Base-by-base conservation (phyloP, 2,329 filamentous ascomycete genomes). In the Stemphylium beticola region DNA sequence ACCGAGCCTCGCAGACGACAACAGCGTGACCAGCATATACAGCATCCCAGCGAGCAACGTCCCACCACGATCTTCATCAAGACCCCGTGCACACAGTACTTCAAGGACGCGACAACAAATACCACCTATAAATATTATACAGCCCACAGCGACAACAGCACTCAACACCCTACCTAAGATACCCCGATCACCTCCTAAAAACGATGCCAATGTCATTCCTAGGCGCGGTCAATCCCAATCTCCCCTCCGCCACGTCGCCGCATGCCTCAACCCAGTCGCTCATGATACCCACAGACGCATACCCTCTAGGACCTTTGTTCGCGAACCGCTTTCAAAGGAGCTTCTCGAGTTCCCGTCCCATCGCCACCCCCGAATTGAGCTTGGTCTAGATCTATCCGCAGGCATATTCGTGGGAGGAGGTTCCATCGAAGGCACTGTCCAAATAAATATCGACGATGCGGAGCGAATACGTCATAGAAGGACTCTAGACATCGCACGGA, bases 361-460 rank as follows among this genome's bases (percentile, higher is more conserved):
- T 60, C 76, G 76, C 40, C 81, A 84, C 69, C 77, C 80, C 29
- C 76, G 81, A 34, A 70, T 84, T 2, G 74, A 77, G 33, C 70
- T 82, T 7, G 80, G 79, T 14, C 62, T 83, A n/a, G 79, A 80
- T 44, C 70, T 82, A 20, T 78, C 77, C 26, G 79, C 81, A 15
- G 76, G 81, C 4, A 66, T 84, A 8, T 84, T 82, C 54, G 80
- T 84, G n/a, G 82, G 82, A 15, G 82, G 82, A 24, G 80, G 82
- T 8, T 82, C 78, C 10, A 75, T 83, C 12, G 82, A 84, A 70
- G 82, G 82, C 17, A 75, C 76, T 49, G 73, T 82, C 11, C 77
- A 78, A 46, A 71, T 84, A 43, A 76, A 72, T 6, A 72, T 83
- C 32, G 79, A 83, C 49, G 79, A 80, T 57, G 75, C 77, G 42